Base-by-base conservation (phyloP, 2,329 filamentous ascomycete genomes). In the Endocalyx cinctus region DNA sequence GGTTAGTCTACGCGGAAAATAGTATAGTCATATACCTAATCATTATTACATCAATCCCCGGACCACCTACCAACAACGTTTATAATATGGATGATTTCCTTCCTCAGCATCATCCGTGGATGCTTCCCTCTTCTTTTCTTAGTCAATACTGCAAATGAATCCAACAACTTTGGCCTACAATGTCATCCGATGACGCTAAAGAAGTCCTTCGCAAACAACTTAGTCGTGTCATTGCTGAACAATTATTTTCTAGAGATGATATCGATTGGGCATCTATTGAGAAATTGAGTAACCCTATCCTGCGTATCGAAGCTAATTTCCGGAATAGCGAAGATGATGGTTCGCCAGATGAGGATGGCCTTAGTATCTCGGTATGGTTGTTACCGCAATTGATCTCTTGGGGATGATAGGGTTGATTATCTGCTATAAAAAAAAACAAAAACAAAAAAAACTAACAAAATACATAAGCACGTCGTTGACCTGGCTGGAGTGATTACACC, bases 301-400 rank as follows among this genome's bases (percentile, higher is more conserved):
- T 45, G n/a, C 23, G 31, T n/a, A 42, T 47, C 14, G 39, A 45
- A 17, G 42, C 38, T 17, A 31, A 39, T 13, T 42, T 47, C 22
- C 38, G 35, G 31, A 40, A 39, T 10, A 25, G 38, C n/a, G 38
- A 31, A 5, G 16, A 16, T 6, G 26, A 29, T 3, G 12, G 27
- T 10, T 10, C 31, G 4, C 32, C 17, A n/a, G 31, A 22, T 17
- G 18, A 35, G 7, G 20, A 37, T n/a, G 35, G 39, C 14, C 23
- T 47, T 18, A 25, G 33, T 3, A 34, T 47, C 29, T 43, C 42
- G 27, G 44, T 47, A 43, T 27, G 42, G 6, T 7, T 12, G 11
- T 17, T 27, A 16, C 26, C 10, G 10, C 17, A n/a, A 10, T 15
- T 12, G 12, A 13, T 14, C 16, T 7, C 17, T 5, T 13, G 15